Evolutionary conservation across 1,139 yeast species (phyloP).

Genomic region (Hyphopichia buzzinii): DNA sequence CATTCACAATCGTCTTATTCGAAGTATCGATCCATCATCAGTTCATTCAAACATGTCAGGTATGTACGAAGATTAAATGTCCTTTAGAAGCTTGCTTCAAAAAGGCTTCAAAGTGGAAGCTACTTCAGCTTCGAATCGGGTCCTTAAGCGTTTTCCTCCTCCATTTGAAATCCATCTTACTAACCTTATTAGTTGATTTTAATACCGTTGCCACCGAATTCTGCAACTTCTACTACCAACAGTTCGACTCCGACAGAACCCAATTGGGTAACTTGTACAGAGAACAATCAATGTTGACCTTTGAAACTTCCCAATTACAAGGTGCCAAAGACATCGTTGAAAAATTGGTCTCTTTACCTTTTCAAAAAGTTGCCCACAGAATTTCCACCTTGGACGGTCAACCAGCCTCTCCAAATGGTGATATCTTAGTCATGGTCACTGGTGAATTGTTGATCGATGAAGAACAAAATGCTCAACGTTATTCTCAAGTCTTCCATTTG

Average conservation of each 20-base stretch:
- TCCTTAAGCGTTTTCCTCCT: background rate
- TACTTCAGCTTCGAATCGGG: no score
- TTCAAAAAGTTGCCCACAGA: constrained; percentile 88
- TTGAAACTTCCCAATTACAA: constrained; percentile 91
- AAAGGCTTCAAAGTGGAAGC: no score
- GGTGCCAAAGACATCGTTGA: constrained; percentile 92
- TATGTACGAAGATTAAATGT: no score
- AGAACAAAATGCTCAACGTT: constrained; percentile 91
- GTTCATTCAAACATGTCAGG: background rate
- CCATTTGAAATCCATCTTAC: background rate
- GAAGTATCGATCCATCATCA: no score
- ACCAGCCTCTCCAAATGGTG: constrained; percentile 93
- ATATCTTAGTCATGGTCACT: constrained; percentile 95
- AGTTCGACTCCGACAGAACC: constrained; percentile 88
- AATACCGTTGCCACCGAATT: constrained; percentile 77
- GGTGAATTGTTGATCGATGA: constrained; percentile 93
- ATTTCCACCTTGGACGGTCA: constrained; percentile 96
- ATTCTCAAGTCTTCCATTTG: constrained; percentile 95
- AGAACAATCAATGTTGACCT: constrained; percentile 95
- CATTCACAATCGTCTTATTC: no score
- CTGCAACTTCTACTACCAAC: constrained; percentile 92
- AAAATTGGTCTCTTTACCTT: constrained; percentile 82
- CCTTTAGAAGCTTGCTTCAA: no score
- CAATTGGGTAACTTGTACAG: constrained; percentile 94
- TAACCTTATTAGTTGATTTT: constrained; percentile 53